phyloP scores from a whole-genome alignment of 306 rosid species.

The Trifolium dubium region DNA sequence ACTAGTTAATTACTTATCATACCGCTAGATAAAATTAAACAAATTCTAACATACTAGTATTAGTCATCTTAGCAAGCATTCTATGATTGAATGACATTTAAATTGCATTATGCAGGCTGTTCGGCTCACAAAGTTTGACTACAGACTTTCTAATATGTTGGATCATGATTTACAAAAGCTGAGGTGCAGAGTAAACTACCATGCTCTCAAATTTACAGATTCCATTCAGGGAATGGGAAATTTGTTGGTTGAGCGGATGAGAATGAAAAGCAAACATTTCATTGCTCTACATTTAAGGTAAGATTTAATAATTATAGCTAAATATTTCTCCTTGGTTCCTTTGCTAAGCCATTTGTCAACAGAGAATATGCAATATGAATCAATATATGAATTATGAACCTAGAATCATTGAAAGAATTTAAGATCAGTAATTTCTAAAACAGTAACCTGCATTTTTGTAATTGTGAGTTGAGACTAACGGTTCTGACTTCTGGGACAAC shows the following conservation, averaged over 20 bases:
- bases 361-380: not conserved
- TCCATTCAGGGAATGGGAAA: conserved; percentile 70
- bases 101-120: conserved; percentile 61
- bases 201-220: conserved; percentile 74
- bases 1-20: not conserved
- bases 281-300: conserved; percentile 94
- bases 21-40: no score
- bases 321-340: conserved; percentile 23
- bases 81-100: conserved; percentile 17
- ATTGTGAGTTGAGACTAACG: not conserved
- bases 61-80: not conserved
- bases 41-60: not conserved
- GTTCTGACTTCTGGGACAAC: not conserved
- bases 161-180: conserved; percentile 70
- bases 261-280: conserved; percentile 70
- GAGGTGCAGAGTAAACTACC: conserved; percentile 90
- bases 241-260: conserved; percentile 70
- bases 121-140: conserved; percentile 86
- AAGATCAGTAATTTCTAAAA: not conserved
- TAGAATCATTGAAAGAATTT: not conserved
- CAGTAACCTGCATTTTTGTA: not conserved
- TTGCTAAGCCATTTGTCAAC: conserved; percentile 16
- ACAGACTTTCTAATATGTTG: conserved; percentile 83
- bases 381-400: not conserved
- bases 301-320: conserved; percentile 19